Evolutionary conservation across 805 yeast genomes (phyloP).

Genomic region (Starmerella stigmatis): DNA sequence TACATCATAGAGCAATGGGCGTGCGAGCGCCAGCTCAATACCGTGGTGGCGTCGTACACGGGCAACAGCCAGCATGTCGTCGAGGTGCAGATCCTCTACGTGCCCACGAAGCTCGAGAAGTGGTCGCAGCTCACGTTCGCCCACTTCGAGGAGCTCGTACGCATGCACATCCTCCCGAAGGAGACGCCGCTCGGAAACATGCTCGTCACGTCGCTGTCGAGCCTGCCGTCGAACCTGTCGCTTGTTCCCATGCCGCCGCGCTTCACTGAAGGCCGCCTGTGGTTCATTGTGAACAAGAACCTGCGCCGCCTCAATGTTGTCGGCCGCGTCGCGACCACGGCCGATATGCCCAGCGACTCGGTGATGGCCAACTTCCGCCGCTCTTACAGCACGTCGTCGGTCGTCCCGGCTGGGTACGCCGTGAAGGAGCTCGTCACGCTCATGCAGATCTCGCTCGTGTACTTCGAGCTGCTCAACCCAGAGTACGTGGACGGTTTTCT

Average conservation of each 20-base stretch:
- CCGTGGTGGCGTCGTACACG: slow-evolving; percentile 70
- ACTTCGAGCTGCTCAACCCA: slow-evolving; percentile 63
- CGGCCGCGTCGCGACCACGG: slow-evolving; percentile 68
- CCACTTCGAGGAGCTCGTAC: slow-evolving; percentile 54
- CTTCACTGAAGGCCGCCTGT: slow-evolving; percentile 36
- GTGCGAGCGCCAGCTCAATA: slow-evolving; percentile 52
- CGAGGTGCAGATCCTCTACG: slow-evolving; percentile 46
- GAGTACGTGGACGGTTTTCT: slow-evolving; percentile 71
- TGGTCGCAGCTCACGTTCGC: slow-evolving; percentile 47
- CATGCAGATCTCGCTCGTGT: slow-evolving; percentile 65
- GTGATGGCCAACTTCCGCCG: slow-evolving; percentile 72
- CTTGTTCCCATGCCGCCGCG: slow-evolving; percentile 53
- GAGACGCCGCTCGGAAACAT: slow-evolving; percentile 49
- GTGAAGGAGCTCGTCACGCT: slow-evolving; percentile 63
- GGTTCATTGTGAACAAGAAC: slow-evolving; percentile 64
- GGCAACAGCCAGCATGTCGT: slow-evolving; percentile 66
- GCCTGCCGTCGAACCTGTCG: slow-evolving; percentile 63
- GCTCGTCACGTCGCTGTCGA: slow-evolving; percentile 73
- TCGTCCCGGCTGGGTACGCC: slow-evolving; percentile 52
- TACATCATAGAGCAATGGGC: slow-evolving; percentile 96
- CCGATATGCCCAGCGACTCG: slow-evolving; percentile 58
- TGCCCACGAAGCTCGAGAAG: slow-evolving; percentile 37
- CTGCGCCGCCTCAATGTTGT: slow-evolving; percentile 70
- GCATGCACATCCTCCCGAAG: slow-evolving; percentile 62
- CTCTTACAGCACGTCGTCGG: slow-evolving; percentile 45